Evolutionary conservation across 169 alveolate genomes (phyloP).

Genomic region (Cryptosporidium meleagridis): DNA sequence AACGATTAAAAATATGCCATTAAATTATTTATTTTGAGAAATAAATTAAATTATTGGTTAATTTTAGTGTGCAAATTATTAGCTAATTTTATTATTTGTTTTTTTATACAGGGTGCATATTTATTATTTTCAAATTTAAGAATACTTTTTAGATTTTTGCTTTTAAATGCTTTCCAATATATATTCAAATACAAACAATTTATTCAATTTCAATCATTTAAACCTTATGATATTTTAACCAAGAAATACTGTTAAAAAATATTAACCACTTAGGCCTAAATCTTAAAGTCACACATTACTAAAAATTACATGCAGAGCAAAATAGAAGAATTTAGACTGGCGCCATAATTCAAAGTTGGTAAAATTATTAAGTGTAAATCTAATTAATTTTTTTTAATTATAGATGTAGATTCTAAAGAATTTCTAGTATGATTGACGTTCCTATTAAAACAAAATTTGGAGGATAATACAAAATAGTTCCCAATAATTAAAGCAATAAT

Average conservation of each 20-base stretch:
- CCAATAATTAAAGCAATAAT: constrained; percentile 59
- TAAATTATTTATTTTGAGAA: too few relatives aligned
- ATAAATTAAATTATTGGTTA: too few relatives aligned
- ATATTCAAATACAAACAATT: too few relatives aligned
- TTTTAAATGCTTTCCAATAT: too few relatives aligned
- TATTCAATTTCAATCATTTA: too few relatives aligned
- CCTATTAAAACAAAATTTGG: neutral
- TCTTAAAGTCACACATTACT: neutral
- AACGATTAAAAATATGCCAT: neutral
- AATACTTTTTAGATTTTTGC: too few relatives aligned
- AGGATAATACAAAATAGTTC: constrained; percentile 4
- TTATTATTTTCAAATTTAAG: too few relatives aligned
- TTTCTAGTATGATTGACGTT: neutral
- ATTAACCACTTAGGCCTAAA: neutral
- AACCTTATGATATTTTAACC: too few relatives aligned
- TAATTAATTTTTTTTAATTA: neutral
- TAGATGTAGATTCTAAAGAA: neutral
- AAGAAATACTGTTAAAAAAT: too few relatives aligned
- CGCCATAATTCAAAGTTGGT: neutral
- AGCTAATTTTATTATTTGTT: neutral
- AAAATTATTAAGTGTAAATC: neutral
- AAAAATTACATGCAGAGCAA: too few relatives aligned
- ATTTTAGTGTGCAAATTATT: neutral
- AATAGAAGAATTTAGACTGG: neutral
- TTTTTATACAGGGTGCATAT: neutral